A percentile compares a stretch with the other conserved stretches of the same genome.
These are phyloP conservation scores for Sclerotinia nivalis DNA, from an alignment of 2,329 filamentous ascomycete species.

Conservation along the genomic window DNA sequence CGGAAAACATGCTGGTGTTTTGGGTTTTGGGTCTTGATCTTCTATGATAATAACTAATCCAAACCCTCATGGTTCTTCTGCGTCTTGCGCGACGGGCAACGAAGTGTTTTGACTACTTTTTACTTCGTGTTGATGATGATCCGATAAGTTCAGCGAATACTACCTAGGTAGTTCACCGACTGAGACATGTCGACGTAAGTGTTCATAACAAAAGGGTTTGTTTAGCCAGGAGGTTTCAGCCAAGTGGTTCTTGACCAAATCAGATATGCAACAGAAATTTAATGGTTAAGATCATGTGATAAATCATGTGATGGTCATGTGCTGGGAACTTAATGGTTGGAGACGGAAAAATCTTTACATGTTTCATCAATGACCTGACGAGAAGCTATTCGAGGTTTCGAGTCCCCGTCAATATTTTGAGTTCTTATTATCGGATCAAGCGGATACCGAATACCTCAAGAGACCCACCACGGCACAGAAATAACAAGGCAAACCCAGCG, in stretches of 20 bases:
- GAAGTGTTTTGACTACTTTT: no score
- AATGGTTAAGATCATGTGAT: not conserved
- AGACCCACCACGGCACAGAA: slow-evolving; percentile 7
- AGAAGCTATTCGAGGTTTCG: not conserved
- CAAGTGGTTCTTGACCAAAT: not conserved
- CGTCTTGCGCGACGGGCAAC: no score
- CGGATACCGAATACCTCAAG: not conserved
- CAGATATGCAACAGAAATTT: not conserved
- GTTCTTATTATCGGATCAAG: not conserved
- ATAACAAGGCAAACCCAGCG: not conserved
- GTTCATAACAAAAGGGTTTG: no score
- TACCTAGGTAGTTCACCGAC: no score
- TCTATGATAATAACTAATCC: no score
- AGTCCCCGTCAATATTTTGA: not conserved
- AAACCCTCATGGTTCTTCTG: no score
- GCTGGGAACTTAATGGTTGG: not conserved
- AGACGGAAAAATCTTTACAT: not conserved
- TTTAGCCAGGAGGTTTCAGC: not conserved
- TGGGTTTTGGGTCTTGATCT: no score
- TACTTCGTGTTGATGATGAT: no score
- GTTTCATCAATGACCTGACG: not conserved
- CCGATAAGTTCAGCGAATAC: no score
- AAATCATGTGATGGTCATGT: not conserved
- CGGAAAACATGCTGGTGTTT: not conserved
- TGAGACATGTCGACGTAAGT: no score